These are phyloP conservation scores for Lactifluus volemus DNA, from an alignment of 768 basidiomycete genomes.

Conservation along the genomic window DNA sequence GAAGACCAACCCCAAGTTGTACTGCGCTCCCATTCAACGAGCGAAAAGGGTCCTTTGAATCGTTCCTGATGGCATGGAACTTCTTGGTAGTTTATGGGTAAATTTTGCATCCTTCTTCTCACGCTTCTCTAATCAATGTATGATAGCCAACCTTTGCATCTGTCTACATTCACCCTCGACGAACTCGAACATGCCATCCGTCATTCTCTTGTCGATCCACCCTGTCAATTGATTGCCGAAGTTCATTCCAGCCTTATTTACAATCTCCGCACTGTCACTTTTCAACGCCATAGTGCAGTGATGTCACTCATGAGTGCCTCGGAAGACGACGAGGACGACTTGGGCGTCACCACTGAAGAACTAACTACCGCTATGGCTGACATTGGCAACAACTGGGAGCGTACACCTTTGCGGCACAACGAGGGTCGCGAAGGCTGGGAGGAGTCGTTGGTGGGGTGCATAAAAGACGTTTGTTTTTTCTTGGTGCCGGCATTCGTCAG, in stretches of 20 bases:
- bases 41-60: conserved; percentile 59
- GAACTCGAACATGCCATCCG: conserved; percentile 85
- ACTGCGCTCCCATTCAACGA: conserved; percentile 61
- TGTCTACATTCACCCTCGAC: conserved; percentile 87
- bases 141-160: conserved; percentile 63
- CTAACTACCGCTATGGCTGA: conserved; percentile 65
- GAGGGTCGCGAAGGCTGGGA: conserved; percentile 88
- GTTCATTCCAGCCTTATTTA: conserved; percentile 86
- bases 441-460: conserved; percentile 77
- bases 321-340: conserved; percentile 34
- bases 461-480: conserved; percentile 72
- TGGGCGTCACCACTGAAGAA: conserved; percentile 55
- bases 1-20: conserved; percentile 57
- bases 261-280: conserved; percentile 74
- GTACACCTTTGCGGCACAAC: conserved; percentile 57
- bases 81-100: conserved; percentile 93
- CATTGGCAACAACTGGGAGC: conserved; percentile 82
- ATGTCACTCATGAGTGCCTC: conserved; percentile 47
- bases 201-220: conserved; percentile 59
- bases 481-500: neutral
- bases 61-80: conserved; percentile 88
- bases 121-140: neutral
- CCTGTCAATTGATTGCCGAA: conserved; percentile 76
- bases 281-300: conserved; percentile 66
- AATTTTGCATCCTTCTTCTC: neutral